Evolutionary conservation across 2,329 filamentous ascomycete genomes (phyloP).

Genomic region (Botrytis fragariae): DNA sequence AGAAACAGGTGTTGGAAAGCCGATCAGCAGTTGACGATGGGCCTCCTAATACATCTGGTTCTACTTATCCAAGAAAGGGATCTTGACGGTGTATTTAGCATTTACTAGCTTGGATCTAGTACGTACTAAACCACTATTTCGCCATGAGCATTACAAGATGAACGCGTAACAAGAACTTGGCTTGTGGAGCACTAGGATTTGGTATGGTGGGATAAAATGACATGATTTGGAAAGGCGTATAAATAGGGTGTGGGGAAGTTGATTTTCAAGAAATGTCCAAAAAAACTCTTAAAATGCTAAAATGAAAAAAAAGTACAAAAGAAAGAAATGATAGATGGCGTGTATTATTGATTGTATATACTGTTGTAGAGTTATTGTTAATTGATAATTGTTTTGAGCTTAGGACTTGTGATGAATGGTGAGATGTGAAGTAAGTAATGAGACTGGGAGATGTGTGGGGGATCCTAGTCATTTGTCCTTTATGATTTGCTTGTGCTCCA

Average conservation of each 20-base stretch:
- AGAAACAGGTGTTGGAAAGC: background rate
- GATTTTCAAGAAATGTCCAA: background rate
- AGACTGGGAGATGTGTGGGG: background rate
- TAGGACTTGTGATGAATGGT: background rate
- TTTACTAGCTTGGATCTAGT: background rate
- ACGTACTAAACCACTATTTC: background rate
- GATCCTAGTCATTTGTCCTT: background rate
- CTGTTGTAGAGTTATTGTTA: background rate
- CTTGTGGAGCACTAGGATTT: background rate
- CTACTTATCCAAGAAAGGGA: background rate
- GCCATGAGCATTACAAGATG: background rate
- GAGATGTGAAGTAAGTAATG: background rate
- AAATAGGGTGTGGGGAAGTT: background rate
- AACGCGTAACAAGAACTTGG: background rate
- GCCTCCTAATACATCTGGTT: background rate
- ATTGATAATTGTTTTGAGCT: background rate
- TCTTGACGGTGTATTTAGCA: background rate
- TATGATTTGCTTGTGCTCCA: background rate
- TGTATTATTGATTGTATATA: background rate
- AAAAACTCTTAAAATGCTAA: constrained; percentile 3
- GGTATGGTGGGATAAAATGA: background rate
- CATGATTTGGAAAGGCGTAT: background rate
- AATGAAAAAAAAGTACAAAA: background rate
- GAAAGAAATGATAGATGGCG: background rate
- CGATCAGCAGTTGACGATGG: background rate